Conservation (phyloP, 345 rosid species). For the Excoecaria agallocha region DNA sequence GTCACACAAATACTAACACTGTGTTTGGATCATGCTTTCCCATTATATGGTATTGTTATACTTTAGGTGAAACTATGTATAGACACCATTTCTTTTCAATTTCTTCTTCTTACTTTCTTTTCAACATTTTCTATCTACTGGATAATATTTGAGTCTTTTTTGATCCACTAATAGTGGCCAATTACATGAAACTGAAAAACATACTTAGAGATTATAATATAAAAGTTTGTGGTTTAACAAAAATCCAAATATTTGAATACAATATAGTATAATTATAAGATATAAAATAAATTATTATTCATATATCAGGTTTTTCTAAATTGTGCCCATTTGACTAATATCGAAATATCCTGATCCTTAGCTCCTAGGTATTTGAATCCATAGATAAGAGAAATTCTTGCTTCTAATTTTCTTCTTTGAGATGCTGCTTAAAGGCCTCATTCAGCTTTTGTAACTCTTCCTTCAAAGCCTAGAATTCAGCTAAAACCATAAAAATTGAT, state of each 20-base stretch:
- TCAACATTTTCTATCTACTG: too few species aligned
- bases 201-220: neutral
- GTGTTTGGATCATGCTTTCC: too few species aligned
- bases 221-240: neutral
- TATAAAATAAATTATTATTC: too few species aligned
- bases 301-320: too few species aligned
- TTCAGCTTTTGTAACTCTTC: slow-evolving; percentile 9
- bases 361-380: neutral
- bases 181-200: too few species aligned
- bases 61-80: too few species aligned
- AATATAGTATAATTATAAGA: too few species aligned
- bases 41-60: too few species aligned
- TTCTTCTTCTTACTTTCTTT: neutral
- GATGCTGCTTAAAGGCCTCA: neutral
- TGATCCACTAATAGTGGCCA: too few species aligned
- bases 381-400: neutral
- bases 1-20: too few species aligned
- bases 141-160: too few species aligned
- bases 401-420: neutral
- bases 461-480: slow-evolving; percentile 13
- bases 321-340: neutral
- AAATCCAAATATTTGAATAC: neutral
- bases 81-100: neutral
- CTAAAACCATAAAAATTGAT: slow-evolving; percentile 2
- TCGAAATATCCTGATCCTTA: neutral